Base-by-base conservation (phyloP, 805 yeast species). In the Candida coleopterorum region DNA sequence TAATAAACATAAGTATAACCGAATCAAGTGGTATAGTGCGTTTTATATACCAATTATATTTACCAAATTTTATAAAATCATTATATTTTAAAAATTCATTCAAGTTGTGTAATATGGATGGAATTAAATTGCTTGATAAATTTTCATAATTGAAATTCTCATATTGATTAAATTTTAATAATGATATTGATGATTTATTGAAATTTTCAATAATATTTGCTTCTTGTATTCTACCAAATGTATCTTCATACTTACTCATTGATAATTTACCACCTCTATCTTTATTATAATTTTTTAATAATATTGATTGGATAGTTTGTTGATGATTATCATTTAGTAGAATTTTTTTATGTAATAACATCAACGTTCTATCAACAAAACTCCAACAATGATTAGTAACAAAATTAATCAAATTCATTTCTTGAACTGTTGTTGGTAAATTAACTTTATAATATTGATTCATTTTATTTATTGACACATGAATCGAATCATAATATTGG, bases 11-110 rank as follows among this genome's bases (percentile, higher is more conserved):
- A 36, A 77, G 51, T 10, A 76, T 71, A 11, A 77, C 65, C 6
- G 79, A 75, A 52, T 77, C 81, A 35, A 77, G 60, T 3, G 84
- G 84, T 32, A 77, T 68, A n/a, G 75, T 74, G 30, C 79, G 62
- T 47, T 77, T 70, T 33, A 77, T 64, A 43, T 75, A 77, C 83
- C 83, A 77, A 45, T 77, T 77, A 52, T 62, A 77, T 38, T 70
- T 66, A 5, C 75, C 75, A 49, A 70, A 74, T 34, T 70, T 66
- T 39, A 70, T 66, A 45, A 72, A 73, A 43, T 74, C 73, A 39
- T 72, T 70, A 43, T 72, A 68, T 49, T 72, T 70, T 41, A 74
- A 54, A 47, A 77, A 77, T 40, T 74, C 76, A 45, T 73, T 72
- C 43, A 77, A 55, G 44, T 74, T 75, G 46, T 77, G 82, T 30